These are phyloP conservation scores for Nemania serpens DNA, from an alignment of 2,329 filamentous ascomycete genomes.

Conservation along the genomic window DNA sequence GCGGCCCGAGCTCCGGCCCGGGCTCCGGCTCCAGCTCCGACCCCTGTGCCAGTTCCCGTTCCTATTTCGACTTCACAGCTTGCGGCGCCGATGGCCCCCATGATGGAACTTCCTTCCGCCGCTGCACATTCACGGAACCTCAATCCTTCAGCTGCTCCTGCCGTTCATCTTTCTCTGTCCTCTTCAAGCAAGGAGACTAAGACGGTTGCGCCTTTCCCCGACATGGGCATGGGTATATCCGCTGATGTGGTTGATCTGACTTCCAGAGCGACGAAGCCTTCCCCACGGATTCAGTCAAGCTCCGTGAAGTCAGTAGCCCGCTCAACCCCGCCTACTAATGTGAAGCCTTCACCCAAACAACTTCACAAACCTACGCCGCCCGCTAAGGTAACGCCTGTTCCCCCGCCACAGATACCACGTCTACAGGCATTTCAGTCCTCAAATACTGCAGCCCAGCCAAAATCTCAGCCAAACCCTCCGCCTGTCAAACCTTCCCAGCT, in stretches of 20 bases:
- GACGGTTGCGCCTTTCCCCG: slow-evolving; percentile 59
- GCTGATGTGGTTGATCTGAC: slow-evolving; percentile 40
- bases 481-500: slow-evolving; percentile 15
- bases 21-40: slow-evolving; percentile 28
- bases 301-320: slow-evolving; percentile 29
- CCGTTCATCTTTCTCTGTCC: slow-evolving; percentile 29
- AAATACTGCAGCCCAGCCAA: slow-evolving; percentile 30
- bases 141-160: slow-evolving; percentile 25
- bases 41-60: slow-evolving; percentile 19
- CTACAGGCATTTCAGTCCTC: slow-evolving; percentile 31
- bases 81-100: slow-evolving; percentile 36
- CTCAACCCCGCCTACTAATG: slow-evolving; percentile 33
- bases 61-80: slow-evolving; percentile 30
- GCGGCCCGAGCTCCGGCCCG: slow-evolving; percentile 35
- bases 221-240: slow-evolving; percentile 58
- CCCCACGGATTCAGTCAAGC: slow-evolving; percentile 34
- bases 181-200: slow-evolving; percentile 45
- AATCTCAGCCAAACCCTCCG: slow-evolving; percentile 22
- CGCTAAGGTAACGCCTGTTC: slow-evolving; percentile 36
- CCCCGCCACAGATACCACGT: slow-evolving; percentile 37
- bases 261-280: slow-evolving; percentile 34
- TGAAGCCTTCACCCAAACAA: slow-evolving; percentile 38
- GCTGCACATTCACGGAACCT: slow-evolving; percentile 43
- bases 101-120: slow-evolving; percentile 44
- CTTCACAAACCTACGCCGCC: slow-evolving; percentile 32